phyloP scores from a whole-genome alignment of 805 yeast species.

The Barnettozyma vustinii region DNA sequence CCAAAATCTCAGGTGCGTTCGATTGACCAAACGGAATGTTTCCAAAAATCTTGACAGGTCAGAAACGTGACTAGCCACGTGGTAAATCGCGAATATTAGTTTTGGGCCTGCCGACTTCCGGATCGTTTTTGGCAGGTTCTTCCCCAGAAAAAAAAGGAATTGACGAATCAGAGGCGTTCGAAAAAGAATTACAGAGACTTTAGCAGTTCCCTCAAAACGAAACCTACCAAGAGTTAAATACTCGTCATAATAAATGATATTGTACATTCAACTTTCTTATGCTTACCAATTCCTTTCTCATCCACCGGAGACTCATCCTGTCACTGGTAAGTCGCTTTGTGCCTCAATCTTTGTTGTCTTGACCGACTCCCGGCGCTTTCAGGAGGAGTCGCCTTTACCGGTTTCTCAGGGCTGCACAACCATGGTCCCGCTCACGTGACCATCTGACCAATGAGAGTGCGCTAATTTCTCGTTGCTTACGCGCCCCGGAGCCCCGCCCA shows the following conservation, averaged over 20 bases:
- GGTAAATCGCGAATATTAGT: background rate
- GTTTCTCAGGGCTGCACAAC: conserved; percentile 2
- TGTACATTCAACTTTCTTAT: too few relatives aligned
- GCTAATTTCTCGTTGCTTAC: conserved; percentile 10
- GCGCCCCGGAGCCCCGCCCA: conserved; percentile 10
- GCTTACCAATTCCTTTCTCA: background rate
- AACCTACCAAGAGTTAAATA: too few relatives aligned
- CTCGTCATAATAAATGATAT: too few relatives aligned
- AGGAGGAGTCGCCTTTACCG: background rate
- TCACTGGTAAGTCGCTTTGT: background rate
- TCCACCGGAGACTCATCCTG: background rate
- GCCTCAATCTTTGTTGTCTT: background rate
- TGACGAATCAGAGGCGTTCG: conserved; percentile 2
- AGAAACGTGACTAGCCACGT: background rate
- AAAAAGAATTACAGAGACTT: background rate
- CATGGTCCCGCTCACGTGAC: background rate
- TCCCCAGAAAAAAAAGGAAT: background rate
- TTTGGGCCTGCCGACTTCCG: too few relatives aligned
- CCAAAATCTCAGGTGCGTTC: background rate
- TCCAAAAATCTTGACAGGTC: too few relatives aligned
- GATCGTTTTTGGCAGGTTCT: background rate
- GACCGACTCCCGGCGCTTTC: conserved; percentile 2
- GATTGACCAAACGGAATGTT: too few relatives aligned
- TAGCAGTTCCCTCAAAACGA: too few relatives aligned
- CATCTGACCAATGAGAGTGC: conserved; percentile 7